Conservation (phyloP, 2,329 filamentous ascomycete genomes). For the Knufia fluminis region DNA sequence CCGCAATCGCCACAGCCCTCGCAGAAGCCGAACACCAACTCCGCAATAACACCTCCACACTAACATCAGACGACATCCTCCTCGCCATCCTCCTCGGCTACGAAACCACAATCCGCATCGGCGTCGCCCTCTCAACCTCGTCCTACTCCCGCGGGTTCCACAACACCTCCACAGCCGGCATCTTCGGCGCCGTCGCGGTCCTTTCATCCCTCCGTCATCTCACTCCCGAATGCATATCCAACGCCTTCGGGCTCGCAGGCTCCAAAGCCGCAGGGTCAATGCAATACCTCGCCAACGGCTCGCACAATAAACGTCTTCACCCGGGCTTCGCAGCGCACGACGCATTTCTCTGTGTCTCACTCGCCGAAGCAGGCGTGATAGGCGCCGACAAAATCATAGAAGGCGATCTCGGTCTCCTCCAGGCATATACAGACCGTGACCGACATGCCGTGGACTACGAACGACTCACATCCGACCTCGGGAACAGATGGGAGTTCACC, state of each 20-base stretch:
- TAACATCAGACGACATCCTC: slow-evolving; percentile 22
- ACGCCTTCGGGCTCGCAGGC: slow-evolving; percentile 30
- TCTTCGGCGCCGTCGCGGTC: slow-evolving; percentile 30
- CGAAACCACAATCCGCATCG: slow-evolving; percentile 27
- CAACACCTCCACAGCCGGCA: slow-evolving; percentile 30
- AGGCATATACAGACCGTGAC: slow-evolving; percentile 18
- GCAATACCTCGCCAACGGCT: slow-evolving; percentile 33
- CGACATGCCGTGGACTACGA: slow-evolving; percentile 11
- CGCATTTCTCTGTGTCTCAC: slow-evolving; percentile 29
- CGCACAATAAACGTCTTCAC: slow-evolving; percentile 32
- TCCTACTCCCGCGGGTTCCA: slow-evolving; percentile 32
- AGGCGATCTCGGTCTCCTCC: slow-evolving; percentile 18
- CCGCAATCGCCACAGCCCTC: slow-evolving; percentile 26
- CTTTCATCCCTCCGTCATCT: slow-evolving; percentile 26
- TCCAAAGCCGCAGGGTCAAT: slow-evolving; percentile 31
- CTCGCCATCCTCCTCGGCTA: slow-evolving; percentile 29
- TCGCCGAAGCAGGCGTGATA: slow-evolving; percentile 29
- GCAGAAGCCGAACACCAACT: slow-evolving; percentile 26
- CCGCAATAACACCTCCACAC: not conserved
- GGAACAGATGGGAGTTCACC: slow-evolving; percentile 17
- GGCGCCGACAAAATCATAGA: slow-evolving; percentile 20
- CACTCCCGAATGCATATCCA: slow-evolving; percentile 22
- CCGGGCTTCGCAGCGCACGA: slow-evolving; percentile 33
- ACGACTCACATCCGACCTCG: slow-evolving; percentile 12
- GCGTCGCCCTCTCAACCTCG: slow-evolving; percentile 27